Evolutionary conservation across 768 basidiomycete species (phyloP).

Genomic region (Amyloporia xantha): DNA sequence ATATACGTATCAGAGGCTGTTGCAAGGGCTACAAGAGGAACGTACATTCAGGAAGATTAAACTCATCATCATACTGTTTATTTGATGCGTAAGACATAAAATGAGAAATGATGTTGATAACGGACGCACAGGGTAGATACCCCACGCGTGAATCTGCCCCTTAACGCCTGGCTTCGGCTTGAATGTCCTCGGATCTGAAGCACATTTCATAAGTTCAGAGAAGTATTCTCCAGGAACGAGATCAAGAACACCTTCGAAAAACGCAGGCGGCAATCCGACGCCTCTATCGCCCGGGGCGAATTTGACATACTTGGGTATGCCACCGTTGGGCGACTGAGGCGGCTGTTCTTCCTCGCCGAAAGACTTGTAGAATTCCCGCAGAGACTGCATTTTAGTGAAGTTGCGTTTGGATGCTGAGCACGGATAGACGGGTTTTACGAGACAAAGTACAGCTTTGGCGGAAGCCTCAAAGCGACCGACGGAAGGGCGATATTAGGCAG

Average conservation of each 20-base stretch:
- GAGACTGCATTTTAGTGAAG: no score
- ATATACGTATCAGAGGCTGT: no score
- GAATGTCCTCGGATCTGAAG: not conserved
- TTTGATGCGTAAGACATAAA: not conserved
- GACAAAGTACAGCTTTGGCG: no score
- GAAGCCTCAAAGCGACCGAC: no score
- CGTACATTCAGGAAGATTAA: not conserved
- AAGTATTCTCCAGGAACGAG: no score
- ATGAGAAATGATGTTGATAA: no score
- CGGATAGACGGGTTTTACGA: no score
- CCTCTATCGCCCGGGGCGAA: not conserved
- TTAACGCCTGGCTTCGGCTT: not conserved
- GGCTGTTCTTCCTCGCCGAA: not conserved
- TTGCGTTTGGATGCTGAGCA: no score
- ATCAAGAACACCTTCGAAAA: not conserved
- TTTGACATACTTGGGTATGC: not conserved
- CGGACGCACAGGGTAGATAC: not conserved
- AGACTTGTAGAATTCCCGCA: not conserved
- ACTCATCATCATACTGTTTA: not conserved
- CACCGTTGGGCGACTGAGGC: not conserved
- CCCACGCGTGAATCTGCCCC: not conserved
- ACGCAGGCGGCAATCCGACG: not conserved
- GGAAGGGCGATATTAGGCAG: no score
- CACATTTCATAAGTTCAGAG: not conserved
- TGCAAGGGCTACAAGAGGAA: not conserved